Evolutionary conservation across 2,329 filamentous ascomycete genomes (phyloP), one percentile per base, ranked within the genome.

Genomic region (Penicillium sp.): DNA sequence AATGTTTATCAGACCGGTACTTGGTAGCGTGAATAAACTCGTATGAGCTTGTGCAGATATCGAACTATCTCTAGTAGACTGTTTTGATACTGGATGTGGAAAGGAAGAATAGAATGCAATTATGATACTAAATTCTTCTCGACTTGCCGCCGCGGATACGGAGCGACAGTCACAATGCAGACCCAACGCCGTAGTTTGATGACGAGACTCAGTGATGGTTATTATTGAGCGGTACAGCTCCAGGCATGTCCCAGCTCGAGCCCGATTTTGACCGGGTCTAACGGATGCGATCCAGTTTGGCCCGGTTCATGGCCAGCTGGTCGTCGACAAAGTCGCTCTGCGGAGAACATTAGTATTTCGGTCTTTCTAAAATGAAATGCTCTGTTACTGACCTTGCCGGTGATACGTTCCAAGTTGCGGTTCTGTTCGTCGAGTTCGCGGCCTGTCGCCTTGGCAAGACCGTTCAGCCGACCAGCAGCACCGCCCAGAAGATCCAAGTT

Each of bases 261-360:
- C 30, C 25, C 25, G 12, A 30, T 13, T 35, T 6, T 7, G 26
- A 13, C 27, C 8, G 6, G n/a, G 12, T 29, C 44, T 60, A 68
- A 47, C 50, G 63, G 43, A 68, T 68, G 25, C 81, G 74, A 54
- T 83, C 79, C 61, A 88, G 61, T 51, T 79, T 76, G 54, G 82
- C 79, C 48, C 83, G 74, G 70, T 89, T 89, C 75, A 86, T 79
- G 41, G 79, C 79, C 54, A 90, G 85, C 57, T 84, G 77, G 50
- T 90, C 84, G 62, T 88, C 84, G 51, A 94, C 85, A 52, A 73
- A 76, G 61, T 94, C 87, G 66, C 82, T 90, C 85, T 86, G 61
- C 16, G 32, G 46, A 17, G 11, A 25, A 30, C 44, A 39, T 64
- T 50, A 63, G 57, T 35, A 37, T 36, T 13, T 9, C n/a, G 22